Evolutionary conservation across 805 yeast genomes (phyloP), one percentile per base, ranked within the genome.

Genomic region (Aciculoconidium aculeatum): DNA sequence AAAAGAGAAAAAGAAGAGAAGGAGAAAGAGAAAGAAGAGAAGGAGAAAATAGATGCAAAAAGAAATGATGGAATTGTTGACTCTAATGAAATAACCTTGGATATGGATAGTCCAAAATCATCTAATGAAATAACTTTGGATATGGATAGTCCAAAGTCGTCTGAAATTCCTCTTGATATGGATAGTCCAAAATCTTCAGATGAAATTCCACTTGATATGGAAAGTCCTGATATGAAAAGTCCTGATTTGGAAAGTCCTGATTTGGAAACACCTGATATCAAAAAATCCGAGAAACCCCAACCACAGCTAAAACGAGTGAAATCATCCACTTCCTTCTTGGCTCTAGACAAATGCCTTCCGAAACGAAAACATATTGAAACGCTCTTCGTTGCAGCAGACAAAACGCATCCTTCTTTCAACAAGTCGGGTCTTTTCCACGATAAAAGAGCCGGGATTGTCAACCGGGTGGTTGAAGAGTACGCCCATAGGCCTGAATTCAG

Each of bases 291-390:
- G n/a, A n/a, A n/a, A n/a, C n/a, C n/a, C n/a, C n/a, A n/a, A n/a
- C 26, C 38, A 36, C 12, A 41, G 30, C 11, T 18, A 40, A 18
- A 42, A 36, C 14, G n/a, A 23, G 15, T 11, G 15, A 11, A 19
- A 9, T 25, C 22, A 4, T n/a, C n/a, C n/a, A 75, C 80, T 2
- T 45, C 53, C 9, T 90, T 87, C 44, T 53, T 84, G 17, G 92
- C 97, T 0, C 62, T 90, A 15, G 96, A 88, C 49, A 90, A 90
- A 52, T 85, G 94, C 43, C 58, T 82, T 1, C 85, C 86, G 2
- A 56, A 66, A 11, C 60, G 94, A 13, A 45, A 59, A 14, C 84
- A 69, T 46, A 53, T 81, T 3, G 24, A 22, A 17, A 20, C 23
- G 14, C 63, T 60, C 4, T 42, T 58, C 9, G 19, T 15, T 42